These are phyloP conservation scores for Gracilaria domingensis DNA, from an alignment of 23 red algal species.

Conservation along the genomic window DNA sequence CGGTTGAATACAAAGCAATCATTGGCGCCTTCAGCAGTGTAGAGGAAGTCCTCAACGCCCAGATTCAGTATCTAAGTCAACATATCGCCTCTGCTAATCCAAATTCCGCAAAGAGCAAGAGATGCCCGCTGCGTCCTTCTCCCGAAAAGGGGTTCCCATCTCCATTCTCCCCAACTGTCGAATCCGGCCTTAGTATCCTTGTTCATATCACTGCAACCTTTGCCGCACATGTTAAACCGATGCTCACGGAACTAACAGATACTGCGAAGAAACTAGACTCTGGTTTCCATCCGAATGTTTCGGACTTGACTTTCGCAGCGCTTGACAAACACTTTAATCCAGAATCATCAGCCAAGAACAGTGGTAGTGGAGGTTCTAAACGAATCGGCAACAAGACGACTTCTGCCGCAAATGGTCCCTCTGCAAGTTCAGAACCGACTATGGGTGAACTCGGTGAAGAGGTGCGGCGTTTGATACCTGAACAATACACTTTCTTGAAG, in stretches of 20 bases:
- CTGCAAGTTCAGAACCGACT: neutral
- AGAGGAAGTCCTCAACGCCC: constrained; percentile 8
- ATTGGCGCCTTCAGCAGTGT: neutral
- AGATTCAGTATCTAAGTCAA: constrained; percentile 26
- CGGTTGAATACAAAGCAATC: neutral
- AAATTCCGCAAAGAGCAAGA: neutral
- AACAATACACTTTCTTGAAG: constrained; percentile 27
- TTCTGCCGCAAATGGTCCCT: neutral
- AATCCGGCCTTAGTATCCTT: neutral
- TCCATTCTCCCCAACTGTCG: constrained; percentile 1
- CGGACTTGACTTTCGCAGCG: neutral
- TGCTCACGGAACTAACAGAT: neutral
- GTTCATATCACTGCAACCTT: constrained; percentile 17
- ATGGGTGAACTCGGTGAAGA: neutral
- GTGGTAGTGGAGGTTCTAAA: neutral
- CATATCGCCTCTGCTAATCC: neutral
- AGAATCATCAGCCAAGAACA: neutral
- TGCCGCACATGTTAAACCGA: neutral
- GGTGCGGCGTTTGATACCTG: constrained; percentile 8
- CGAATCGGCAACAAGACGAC: neutral
- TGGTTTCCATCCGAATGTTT: neutral
- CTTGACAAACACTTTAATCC: constrained; percentile 27
- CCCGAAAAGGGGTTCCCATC: neutral
- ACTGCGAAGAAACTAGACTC: constrained; percentile 1
- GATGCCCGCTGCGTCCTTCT: neutral